Evolutionary conservation across 2,329 filamentous ascomycete genomes (phyloP).

Genomic region (Aschersonia sp.): DNA sequence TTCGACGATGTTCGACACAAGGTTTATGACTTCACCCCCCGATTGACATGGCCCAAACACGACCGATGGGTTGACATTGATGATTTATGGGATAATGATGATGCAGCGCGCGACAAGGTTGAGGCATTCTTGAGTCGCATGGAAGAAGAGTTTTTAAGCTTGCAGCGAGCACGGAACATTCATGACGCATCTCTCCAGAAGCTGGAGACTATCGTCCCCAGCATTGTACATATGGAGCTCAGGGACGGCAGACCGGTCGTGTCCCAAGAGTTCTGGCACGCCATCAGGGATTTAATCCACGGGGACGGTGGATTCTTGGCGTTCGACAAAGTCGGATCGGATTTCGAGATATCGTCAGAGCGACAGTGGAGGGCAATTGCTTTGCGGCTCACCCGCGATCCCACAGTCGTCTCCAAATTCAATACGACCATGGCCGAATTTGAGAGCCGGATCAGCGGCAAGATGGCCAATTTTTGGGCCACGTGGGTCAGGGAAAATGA

Average conservation of each 20-base stretch:
- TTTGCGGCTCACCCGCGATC: constrained; percentile 22
- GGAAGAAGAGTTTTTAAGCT: constrained; percentile 13
- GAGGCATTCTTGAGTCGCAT: constrained; percentile 12
- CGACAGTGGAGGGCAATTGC: constrained; percentile 32
- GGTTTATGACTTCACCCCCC: constrained; percentile 11
- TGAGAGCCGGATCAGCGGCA: constrained; percentile 13
- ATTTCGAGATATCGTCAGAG: constrained; percentile 26
- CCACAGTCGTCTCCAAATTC: constrained; percentile 13
- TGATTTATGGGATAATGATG: constrained; percentile 8
- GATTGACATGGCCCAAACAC: constrained; percentile 13
- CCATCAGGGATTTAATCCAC: constrained; percentile 39
- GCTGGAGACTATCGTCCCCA: constrained; percentile 37
- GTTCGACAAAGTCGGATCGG: constrained; percentile 23
- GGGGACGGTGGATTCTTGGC: constrained; percentile 32
- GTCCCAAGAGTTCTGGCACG: constrained; percentile 51
- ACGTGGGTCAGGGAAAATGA: constrained; percentile 38
- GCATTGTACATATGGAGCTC: constrained; percentile 38
- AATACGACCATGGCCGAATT: constrained; percentile 11
- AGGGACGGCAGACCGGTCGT: constrained; percentile 38
- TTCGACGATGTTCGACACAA: constrained; percentile 5
- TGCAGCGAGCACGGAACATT: constrained; percentile 16
- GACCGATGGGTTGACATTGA: constrained; percentile 7
- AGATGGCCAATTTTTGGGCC: constrained; percentile 29
- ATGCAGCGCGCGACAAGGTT: constrained; percentile 7
- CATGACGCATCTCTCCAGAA: constrained; percentile 24